phyloP scores from a whole-genome alignment of 2,329 filamentous ascomycete species.

The Pestalotiopsis fici region DNA sequence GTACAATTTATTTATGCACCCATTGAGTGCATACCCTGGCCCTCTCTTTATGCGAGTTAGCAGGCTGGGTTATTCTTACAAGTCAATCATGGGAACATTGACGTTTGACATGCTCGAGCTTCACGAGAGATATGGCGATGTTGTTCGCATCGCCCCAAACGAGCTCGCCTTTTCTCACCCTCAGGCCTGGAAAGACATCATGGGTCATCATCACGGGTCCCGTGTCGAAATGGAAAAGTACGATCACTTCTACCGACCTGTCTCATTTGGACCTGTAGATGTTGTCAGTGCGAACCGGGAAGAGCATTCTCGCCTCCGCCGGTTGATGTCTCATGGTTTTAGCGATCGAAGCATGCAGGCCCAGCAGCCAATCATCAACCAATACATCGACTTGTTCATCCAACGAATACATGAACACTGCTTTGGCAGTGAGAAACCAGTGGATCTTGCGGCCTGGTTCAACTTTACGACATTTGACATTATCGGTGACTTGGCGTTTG shows the following conservation, averaged over 20 bases:
- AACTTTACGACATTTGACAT: slow-evolving; percentile 20
- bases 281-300: neutral
- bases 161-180: slow-evolving; percentile 40
- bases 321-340: neutral
- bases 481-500: slow-evolving; percentile 22
- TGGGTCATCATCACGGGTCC: slow-evolving; percentile 13
- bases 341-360: neutral
- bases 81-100: neutral
- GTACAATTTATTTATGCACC: neutral
- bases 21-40: neutral
- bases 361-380: neutral
- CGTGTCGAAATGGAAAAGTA: neutral
- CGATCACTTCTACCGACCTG: neutral
- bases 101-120: slow-evolving; percentile 13
- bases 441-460: slow-evolving; percentile 24
- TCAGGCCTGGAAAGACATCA: slow-evolving; percentile 42
- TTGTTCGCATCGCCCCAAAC: slow-evolving; percentile 40
- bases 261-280: neutral
- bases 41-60: neutral
- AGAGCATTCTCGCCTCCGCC: neutral
- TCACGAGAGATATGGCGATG: slow-evolving; percentile 24
- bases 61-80: neutral
- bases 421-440: neutral
- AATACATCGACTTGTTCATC: neutral
- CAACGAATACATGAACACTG: neutral